Conservation (phyloP, 2,329 filamentous ascomycete species). For the Trichoderma afroharzianum region DNA sequence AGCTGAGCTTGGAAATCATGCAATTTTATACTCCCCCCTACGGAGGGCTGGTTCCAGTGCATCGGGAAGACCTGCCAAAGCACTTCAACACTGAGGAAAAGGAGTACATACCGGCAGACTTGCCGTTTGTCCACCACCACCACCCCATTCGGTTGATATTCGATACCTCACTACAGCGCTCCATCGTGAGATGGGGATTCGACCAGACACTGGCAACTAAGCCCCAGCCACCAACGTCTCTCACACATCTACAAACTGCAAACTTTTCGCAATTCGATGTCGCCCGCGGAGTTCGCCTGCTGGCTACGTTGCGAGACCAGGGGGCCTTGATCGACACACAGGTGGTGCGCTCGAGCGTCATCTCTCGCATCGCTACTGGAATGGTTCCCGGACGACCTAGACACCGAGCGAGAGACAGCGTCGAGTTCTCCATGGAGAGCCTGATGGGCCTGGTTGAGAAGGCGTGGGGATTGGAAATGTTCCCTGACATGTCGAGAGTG, state of each 20-base stretch:
- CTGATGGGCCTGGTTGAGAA: slow-evolving; percentile 32
- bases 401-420: slow-evolving; percentile 29
- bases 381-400: slow-evolving; percentile 28
- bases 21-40: slow-evolving; percentile 34
- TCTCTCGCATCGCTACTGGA: slow-evolving; percentile 30
- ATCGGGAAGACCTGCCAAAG: slow-evolving; percentile 41
- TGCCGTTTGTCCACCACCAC: slow-evolving; percentile 37
- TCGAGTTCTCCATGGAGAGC: slow-evolving; percentile 30
- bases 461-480: slow-evolving; percentile 34
- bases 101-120: slow-evolving; percentile 36
- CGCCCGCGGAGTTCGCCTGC: slow-evolving; percentile 35
- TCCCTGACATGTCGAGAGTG: slow-evolving; percentile 26
- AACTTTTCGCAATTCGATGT: slow-evolving; percentile 30
- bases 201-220: slow-evolving; percentile 31
- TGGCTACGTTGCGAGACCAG: slow-evolving; percentile 33
- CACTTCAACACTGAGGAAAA: slow-evolving; percentile 8
- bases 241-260: slow-evolving; percentile 2
- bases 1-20: slow-evolving; percentile 42
- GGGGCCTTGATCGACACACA: slow-evolving; percentile 35
- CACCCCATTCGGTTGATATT: slow-evolving; percentile 51
- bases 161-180: slow-evolving; percentile 35
- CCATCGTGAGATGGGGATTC: slow-evolving; percentile 46
- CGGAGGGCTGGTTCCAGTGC: slow-evolving; percentile 39
- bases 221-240: slow-evolving; percentile 19
- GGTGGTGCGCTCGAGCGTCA: slow-evolving; percentile 28